A percentile compares a stretch with the other conserved stretches of the same genome.
Evolutionary conservation across 441 rosid species (phyloP).

Genomic region (Pelargonium exstipulatum): DNA sequence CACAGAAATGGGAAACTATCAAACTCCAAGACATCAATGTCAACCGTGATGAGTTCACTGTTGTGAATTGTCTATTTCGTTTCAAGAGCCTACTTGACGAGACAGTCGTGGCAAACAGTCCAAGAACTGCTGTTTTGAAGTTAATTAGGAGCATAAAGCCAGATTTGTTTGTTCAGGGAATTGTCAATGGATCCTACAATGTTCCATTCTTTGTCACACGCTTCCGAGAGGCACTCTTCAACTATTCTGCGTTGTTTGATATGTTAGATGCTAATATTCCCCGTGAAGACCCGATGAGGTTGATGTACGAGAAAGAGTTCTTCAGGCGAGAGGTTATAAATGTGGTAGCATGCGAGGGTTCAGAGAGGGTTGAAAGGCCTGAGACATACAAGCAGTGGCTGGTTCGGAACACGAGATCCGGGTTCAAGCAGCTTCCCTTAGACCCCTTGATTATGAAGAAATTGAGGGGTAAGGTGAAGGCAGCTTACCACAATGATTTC

Average conservation of each 20-base stretch:
- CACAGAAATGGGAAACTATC: conserved; percentile 54
- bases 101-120: conserved; percentile 21
- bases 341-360: conserved; percentile 51
- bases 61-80: conserved; percentile 27
- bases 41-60: conserved; percentile 21
- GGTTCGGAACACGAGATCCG: conserved; percentile 54
- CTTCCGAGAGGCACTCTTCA: conserved; percentile 50
- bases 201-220: conserved; percentile 47
- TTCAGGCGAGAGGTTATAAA: conserved; percentile 38
- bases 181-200: conserved; percentile 45
- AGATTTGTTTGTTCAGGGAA: conserved; percentile 27
- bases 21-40: conserved; percentile 24
- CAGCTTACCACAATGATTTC: conserved; percentile 38
- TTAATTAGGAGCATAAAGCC: conserved; percentile 33
- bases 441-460: conserved; percentile 27
- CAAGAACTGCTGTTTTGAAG: conserved; percentile 28
- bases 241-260: conserved; percentile 49
- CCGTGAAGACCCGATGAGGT: conserved; percentile 40
- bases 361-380: conserved; percentile 63
- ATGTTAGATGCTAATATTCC: conserved; percentile 29
- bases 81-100: conserved; percentile 32
- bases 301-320: conserved; percentile 44
- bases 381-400: conserved; percentile 91
- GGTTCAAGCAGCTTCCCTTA: conserved; percentile 55
- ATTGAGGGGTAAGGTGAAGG: conserved; percentile 35